Conservation (phyloP, 805 yeast genomes). For the Starmerella floricola region DNA sequence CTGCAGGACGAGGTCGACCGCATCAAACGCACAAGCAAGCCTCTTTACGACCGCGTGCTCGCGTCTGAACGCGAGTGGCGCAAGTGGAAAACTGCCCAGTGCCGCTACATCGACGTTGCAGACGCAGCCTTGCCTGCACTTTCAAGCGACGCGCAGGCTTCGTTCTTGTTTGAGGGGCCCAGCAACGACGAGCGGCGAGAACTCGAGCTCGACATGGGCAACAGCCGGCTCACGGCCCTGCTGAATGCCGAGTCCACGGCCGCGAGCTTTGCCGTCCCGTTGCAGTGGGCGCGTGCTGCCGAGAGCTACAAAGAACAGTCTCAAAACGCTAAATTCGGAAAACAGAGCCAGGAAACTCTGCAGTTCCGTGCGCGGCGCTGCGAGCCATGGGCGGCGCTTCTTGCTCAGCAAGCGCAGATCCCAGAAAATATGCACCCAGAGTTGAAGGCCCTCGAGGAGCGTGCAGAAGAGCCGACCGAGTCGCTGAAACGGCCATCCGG, state of each 20-base stretch:
- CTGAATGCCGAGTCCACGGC: background rate
- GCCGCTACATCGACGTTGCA: too few species aligned
- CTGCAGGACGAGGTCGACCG: too few species aligned
- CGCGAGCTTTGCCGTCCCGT: background rate
- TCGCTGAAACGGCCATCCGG: background rate
- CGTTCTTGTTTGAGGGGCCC: too few species aligned
- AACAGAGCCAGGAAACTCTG: background rate
- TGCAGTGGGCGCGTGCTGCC: too few species aligned
- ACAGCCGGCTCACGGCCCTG: background rate
- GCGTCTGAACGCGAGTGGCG: too few species aligned
- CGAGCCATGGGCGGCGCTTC: constrained; percentile 2
- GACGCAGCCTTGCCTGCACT: too few species aligned
- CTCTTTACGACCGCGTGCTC: too few species aligned
- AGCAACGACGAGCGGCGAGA: background rate
- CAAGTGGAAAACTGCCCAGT: too few species aligned
- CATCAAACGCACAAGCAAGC: too few species aligned
- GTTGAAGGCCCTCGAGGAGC: background rate
- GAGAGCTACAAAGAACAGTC: background rate
- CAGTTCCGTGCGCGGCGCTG: background rate
- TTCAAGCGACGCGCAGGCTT: too few species aligned
- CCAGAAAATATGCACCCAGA: background rate
- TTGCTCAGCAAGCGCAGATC: background rate
- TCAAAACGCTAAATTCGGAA: background rate
- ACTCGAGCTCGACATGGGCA: background rate
- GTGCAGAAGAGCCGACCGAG: background rate